Conservation (phyloP, 2,329 filamentous ascomycete genomes). For the Sporothrix mexicana region DNA sequence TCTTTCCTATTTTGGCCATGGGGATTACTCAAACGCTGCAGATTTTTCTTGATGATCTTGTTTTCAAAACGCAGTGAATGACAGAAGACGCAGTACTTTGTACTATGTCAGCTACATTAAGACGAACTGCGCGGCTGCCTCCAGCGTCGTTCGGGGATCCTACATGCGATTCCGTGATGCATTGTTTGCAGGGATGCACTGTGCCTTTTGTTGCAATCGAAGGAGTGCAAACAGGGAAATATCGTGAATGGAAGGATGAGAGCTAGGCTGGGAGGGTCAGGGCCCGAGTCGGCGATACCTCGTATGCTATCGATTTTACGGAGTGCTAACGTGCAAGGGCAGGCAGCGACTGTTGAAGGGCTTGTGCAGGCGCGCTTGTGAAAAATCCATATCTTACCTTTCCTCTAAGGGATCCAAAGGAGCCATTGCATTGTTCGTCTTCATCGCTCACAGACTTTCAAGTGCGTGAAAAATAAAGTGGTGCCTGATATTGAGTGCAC, state of each 20-base stretch:
- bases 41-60: neutral
- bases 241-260: neutral
- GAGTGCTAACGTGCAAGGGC: neutral
- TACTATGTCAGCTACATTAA: neutral
- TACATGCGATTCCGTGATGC: neutral
- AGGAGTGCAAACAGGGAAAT: neutral
- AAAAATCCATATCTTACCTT: too few species aligned
- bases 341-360: neutral
- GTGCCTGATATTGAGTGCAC: neutral
- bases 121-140: constrained; percentile 5
- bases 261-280: constrained; percentile 3
- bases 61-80: neutral
- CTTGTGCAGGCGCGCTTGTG: constrained; percentile 6
- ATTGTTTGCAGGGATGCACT: neutral
- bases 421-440: neutral
- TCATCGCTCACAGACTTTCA: too few species aligned
- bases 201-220: neutral
- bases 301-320: constrained; percentile 5
- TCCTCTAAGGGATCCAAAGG: too few species aligned
- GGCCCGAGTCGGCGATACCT: constrained; percentile 14
- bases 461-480: too few species aligned
- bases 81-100: too few species aligned
- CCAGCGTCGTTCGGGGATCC: neutral
- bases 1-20: neutral
- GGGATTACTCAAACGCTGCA: neutral